These are phyloP conservation scores for Eremochloa ophiuroides DNA, from an alignment of 176 grass and related monocot genomes.

Conservation along the genomic window DNA sequence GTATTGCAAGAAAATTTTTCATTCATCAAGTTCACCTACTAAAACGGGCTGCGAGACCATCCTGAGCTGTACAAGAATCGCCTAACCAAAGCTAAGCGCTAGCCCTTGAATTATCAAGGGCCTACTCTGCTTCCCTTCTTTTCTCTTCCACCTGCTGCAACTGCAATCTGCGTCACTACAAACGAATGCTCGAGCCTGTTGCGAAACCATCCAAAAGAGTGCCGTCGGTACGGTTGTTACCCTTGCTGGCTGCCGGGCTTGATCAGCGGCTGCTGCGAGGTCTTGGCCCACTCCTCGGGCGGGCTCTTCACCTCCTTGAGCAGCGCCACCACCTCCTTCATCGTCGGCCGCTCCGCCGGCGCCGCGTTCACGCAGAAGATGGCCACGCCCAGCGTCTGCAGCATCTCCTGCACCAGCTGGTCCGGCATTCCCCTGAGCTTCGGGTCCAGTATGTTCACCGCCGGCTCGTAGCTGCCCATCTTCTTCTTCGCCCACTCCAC, in stretches of 20 bases:
- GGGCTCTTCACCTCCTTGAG: slow-evolving; percentile 95
- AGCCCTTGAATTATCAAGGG: slow-evolving; percentile 25
- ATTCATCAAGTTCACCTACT: slow-evolving; percentile 15
- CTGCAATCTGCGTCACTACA: neutral
- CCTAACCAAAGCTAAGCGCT: slow-evolving; percentile 52
- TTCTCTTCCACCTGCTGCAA: neutral
- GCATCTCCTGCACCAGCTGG: slow-evolving; percentile 92
- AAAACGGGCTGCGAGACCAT: slow-evolving; percentile 29
- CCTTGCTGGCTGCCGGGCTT: slow-evolving; percentile 52
- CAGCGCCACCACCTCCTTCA: slow-evolving; percentile 96
- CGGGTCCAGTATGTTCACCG: slow-evolving; percentile 68
- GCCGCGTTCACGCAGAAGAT: slow-evolving; percentile 87
- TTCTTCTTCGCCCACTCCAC: slow-evolving; percentile 97
- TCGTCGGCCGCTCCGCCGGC: slow-evolving; percentile 73
- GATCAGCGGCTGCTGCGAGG: slow-evolving; percentile 77
- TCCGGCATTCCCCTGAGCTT: slow-evolving; percentile 77
- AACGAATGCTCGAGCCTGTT: neutral
- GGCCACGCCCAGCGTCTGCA: slow-evolving; percentile 84
- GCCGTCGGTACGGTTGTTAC: slow-evolving; percentile 15
- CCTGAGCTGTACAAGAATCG: slow-evolving; percentile 43
- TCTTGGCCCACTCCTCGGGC: slow-evolving; percentile 93
- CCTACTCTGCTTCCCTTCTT: slow-evolving; percentile 22
- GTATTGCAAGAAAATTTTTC: slow-evolving; percentile 25
- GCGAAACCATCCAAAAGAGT: neutral
- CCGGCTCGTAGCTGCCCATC: slow-evolving; percentile 86